Evolutionary conservation across 768 basidiomycete genomes (phyloP), one percentile per base, ranked within the genome.

Genomic region (Lyophyllum atratum): DNA sequence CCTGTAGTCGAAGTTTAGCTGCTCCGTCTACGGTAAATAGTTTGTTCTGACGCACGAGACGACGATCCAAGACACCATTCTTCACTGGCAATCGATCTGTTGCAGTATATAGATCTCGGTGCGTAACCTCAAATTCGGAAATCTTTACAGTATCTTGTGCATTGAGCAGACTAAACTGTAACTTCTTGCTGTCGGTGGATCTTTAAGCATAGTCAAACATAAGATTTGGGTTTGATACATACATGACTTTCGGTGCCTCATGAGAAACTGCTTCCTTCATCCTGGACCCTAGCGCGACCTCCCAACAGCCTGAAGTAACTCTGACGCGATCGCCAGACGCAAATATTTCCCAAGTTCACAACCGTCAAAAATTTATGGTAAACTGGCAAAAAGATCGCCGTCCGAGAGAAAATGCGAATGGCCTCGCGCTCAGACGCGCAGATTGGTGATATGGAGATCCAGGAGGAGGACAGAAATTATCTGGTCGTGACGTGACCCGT

Each of bases 121-220:
- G 89, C 17, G 92, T 95, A 63, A 97, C 91, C 74, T 99, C 93
- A 65, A 96, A 97, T 72, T 99, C 96, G 9, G 97, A 91, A 55
- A 98, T 84, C 68, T 89, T 90, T 64, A 98, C 97, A 4, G 96
- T 91, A 68, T 98, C 95, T 72, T 98, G 95, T 26, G 93, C 89
- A 72, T 89, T 92, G 64, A 99, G 80, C 49, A 96, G 83, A 70
- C 91, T 91, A 74, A 98, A 99, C 78, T 98, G 97, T 29, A 99
- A 83, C 71, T 92, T 88, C 79, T 98, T 98, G 66, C 95, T 97
- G 69, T 31, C 54, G 33, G 48, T 31, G 17, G 10, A 24, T 47
- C 14, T 53, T n/a, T 56, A 24, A 48, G 43, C 10, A 22, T 5
- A 26, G 25, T 3, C 47, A 24, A 29, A 24, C 2, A n/a, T 4